A percentile compares a stretch with the other conserved stretches of the same genome.
phyloP scores from a whole-genome alignment of 2,329 filamentous ascomycete species.

The Trichoderma lentiforme region DNA sequence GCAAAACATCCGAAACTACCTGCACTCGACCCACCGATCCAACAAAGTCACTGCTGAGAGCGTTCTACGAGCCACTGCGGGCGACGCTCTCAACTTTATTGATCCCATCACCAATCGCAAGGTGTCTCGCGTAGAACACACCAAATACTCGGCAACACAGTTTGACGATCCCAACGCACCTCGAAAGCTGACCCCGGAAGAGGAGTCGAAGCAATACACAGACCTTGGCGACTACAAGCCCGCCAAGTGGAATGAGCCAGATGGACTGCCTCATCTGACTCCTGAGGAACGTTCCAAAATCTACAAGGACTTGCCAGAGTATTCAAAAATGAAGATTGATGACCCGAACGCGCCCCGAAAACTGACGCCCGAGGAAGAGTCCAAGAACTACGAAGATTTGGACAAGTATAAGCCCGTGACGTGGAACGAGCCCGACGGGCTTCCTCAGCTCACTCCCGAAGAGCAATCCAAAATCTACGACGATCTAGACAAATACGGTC shows the following conservation, averaged over 20 bases:
- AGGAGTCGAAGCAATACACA: slow-evolving; percentile 32
- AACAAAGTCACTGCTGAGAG: slow-evolving; percentile 24
- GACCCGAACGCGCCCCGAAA: slow-evolving; percentile 27
- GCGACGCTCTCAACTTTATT: slow-evolving; percentile 34
- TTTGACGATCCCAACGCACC: slow-evolving; percentile 37
- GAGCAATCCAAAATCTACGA: slow-evolving; percentile 37
- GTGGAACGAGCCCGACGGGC: slow-evolving; percentile 37
- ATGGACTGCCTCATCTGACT: slow-evolving; percentile 26
- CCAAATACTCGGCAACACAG: slow-evolving; percentile 35
- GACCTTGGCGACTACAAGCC: slow-evolving; percentile 36
- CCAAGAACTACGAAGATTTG: slow-evolving; percentile 40
- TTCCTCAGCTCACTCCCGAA: slow-evolving; percentile 29
- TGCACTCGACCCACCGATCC: slow-evolving; percentile 24
- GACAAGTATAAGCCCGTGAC: slow-evolving; percentile 31
- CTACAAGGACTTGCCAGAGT: slow-evolving; percentile 36
- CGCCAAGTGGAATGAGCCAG: slow-evolving; percentile 30
- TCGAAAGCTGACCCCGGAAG: slow-evolving; percentile 28
- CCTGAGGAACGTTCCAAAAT: slow-evolving; percentile 31
- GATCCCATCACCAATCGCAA: slow-evolving; percentile 60
- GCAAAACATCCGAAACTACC: slow-evolving; percentile 34
- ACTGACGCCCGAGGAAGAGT: slow-evolving; percentile 32
- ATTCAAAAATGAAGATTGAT: slow-evolving; percentile 31
- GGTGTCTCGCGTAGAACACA: slow-evolving; percentile 29
- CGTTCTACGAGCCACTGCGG: slow-evolving; percentile 26
- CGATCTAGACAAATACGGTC: slow-evolving; percentile 34